A percentile compares a stretch with the other conserved stretches of the same genome.
phyloP scores from a whole-genome alignment of 225 moss, liverwort and hornwort genomes.

The Pseudisothecium myosuroides region DNA sequence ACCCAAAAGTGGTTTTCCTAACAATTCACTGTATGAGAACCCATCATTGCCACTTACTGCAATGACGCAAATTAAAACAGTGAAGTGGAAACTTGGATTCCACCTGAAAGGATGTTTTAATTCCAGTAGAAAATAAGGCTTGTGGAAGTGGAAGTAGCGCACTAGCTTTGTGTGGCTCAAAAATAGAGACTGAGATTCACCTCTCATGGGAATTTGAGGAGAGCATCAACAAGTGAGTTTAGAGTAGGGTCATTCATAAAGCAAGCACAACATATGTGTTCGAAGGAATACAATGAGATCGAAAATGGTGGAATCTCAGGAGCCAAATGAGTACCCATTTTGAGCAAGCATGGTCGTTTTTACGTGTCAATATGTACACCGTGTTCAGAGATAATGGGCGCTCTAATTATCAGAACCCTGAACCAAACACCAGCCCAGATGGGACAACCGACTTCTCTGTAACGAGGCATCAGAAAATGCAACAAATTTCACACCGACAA shows the following conservation, averaged over 20 bases:
- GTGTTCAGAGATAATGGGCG: too few species aligned
- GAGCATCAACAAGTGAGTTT: background rate
- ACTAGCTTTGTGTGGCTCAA: too few species aligned
- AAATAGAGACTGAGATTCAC: background rate
- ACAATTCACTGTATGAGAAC: background rate
- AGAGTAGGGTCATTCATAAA: background rate
- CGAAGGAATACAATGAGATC: background rate
- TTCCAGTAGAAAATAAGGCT: background rate
- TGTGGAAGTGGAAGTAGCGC: background rate
- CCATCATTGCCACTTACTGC: background rate
- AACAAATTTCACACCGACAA: background rate
- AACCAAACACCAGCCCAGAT: too few species aligned
- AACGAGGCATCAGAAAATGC: background rate
- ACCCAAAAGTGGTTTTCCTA: background rate
- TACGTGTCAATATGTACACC: background rate
- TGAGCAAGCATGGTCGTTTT: background rate
- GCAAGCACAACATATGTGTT: background rate
- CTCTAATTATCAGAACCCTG: too few species aligned
- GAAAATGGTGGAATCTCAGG: background rate
- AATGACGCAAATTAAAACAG: background rate
- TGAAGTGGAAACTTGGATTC: background rate
- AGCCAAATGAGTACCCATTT: background rate
- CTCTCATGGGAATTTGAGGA: background rate
- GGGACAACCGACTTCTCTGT: too few species aligned
- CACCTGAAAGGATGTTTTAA: background rate